Base-by-base conservation (phyloP, 805 yeast genomes). In the Tetrapisispora taiwanensis region DNA sequence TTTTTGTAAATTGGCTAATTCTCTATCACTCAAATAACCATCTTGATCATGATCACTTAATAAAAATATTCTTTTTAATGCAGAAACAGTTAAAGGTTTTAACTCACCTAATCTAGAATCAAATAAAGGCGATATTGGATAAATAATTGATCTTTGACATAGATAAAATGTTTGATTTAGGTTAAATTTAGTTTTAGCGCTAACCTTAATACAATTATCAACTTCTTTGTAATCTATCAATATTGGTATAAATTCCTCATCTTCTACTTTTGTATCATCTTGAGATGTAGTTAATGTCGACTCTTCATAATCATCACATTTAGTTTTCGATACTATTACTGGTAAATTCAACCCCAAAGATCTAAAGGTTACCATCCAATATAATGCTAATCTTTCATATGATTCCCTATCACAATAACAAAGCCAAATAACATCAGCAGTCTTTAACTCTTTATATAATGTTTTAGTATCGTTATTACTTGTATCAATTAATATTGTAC, bases 281-380 rank as follows among this genome's bases (percentile, higher is more conserved):
- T 69, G 38, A 14, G 22, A 26, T 3, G 20, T 18, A 14, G 26
- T 19, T 3, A 39, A 36, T 12, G 51, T 47, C 32, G 55, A 32
- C 9, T 26, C 41, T 10, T 45, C 44, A 37, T 50, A 48, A 27
- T 60, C 50, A 45, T 84, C 94, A 17, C 80, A 72, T 55, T 86
- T 88, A 62, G 88, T 92, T 44, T 89, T 88, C 63, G 95, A 83
- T 2, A 92, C 67, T 1, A 92, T 86, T n/a, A 92, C 81, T 0
- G 99, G 98, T 13, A 90, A 63, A 57, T 92, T 92, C 46, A 90
- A 87, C 3, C 98, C 99, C 74, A 87, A 71, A 0, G 95, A 85
- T 48, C 99, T 72, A 55, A 92, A 82, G 70, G 82, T 75, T 42
- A 94, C 92, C 75, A 92, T 81, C 99, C 99, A 92, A 61, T 88